Conservation (phyloP, 2,329 filamentous ascomycete species). For the Passalora sequoiae region DNA sequence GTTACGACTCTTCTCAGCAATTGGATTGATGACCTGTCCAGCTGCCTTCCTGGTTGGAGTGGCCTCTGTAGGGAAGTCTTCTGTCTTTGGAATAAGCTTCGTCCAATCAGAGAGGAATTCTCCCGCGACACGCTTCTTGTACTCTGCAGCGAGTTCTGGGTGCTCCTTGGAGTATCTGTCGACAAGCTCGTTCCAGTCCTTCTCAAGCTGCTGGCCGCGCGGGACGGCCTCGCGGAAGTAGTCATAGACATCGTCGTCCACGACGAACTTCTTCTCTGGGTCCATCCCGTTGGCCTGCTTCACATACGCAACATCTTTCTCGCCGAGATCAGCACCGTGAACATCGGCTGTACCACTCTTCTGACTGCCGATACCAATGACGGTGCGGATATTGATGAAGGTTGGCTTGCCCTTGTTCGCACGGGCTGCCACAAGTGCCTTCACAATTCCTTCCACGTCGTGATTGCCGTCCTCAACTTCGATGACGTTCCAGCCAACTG, state of each 20-base stretch:
- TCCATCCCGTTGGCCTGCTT: conserved; percentile 50
- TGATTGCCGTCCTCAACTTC: conserved; percentile 52
- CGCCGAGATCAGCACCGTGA: conserved; percentile 55
- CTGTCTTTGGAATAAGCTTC: conserved; percentile 45
- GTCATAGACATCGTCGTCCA: conserved; percentile 42
- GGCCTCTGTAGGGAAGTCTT: conserved; percentile 42
- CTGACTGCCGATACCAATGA: conserved; percentile 51
- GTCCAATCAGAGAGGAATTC: conserved; percentile 46
- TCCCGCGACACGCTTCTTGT: conserved; percentile 46
- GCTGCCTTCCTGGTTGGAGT: conserved; percentile 50
- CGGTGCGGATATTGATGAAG: conserved; percentile 54
- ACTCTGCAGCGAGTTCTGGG: conserved; percentile 49
- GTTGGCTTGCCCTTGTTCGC: conserved; percentile 44
- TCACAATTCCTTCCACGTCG: conserved; percentile 47
- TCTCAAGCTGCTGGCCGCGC: conserved; percentile 45
- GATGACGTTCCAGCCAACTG: conserved; percentile 52
- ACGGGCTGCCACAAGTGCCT: conserved; percentile 40
- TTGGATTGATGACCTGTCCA: conserved; percentile 40
- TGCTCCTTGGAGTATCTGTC: conserved; percentile 42
- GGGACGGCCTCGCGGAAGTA: conserved; percentile 50
- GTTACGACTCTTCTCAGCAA: conserved; percentile 30
- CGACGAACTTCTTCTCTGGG: conserved; percentile 36
- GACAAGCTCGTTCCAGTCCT: conserved; percentile 47
- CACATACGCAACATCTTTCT: conserved; percentile 51
- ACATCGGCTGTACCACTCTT: conserved; percentile 50